Evolutionary conservation across 495 filamentous ascomycete species (phyloP).

Genomic region (Xanthoparmelia taractica): DNA sequence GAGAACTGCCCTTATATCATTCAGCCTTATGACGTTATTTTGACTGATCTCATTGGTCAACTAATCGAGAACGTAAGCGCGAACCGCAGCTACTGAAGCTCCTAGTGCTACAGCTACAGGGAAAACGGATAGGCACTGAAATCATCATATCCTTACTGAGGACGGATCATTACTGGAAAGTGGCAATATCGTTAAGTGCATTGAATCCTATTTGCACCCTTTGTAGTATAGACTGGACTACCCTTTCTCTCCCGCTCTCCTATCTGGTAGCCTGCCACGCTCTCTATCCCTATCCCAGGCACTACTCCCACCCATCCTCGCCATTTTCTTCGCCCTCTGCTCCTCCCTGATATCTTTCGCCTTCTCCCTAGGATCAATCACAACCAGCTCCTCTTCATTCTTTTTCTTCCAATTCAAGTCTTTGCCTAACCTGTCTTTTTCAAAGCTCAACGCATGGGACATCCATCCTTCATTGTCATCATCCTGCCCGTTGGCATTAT

Average conservation of each 20-base stretch:
- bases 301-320: conserved; percentile 41
- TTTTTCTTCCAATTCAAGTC: conserved; percentile 84
- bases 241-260: conserved; percentile 20
- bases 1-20: conserved; percentile 11
- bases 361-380: conserved; percentile 89
- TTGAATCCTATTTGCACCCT: too few species aligned
- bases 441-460: conserved; percentile 70
- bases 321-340: conserved; percentile 45
- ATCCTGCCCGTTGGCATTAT: conserved; percentile 46
- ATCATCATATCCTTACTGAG: too few species aligned
- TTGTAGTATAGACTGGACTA: too few species aligned
- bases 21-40: conserved; percentile 10
- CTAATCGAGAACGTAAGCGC: conserved; percentile 9
- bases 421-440: conserved; percentile 84
- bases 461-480: conserved; percentile 55
- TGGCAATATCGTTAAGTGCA: too few species aligned
- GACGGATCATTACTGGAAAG: too few species aligned
- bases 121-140: too few species aligned
- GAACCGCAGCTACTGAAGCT: neutral
- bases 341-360: conserved; percentile 63
- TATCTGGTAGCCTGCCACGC: conserved; percentile 18
- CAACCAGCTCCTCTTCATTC: conserved; percentile 80
- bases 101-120: neutral
- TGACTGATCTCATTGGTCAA: conserved; percentile 5
- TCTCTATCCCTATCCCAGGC: conserved; percentile 50